These are phyloP conservation scores for Avena eriantha DNA, from an alignment of 176 grass and related monocot genomes.

Conservation along the genomic window DNA sequence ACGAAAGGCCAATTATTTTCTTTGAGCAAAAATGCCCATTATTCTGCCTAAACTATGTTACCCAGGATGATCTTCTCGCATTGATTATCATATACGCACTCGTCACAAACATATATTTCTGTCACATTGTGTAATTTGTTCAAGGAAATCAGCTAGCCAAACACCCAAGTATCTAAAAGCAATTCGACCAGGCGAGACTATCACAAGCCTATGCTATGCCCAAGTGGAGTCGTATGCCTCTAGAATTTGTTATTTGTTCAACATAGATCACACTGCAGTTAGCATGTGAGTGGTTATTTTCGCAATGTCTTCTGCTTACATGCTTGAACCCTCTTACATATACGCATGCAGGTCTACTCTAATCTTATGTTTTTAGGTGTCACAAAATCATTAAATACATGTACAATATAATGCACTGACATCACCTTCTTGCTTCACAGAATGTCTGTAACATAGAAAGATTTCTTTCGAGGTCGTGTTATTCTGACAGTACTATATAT, in stretches of 20 bases:
- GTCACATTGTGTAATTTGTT: neutral
- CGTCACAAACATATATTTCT: neutral
- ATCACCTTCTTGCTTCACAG: constrained; percentile 46
- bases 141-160: neutral
- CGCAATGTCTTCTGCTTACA: neutral
- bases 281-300: neutral
- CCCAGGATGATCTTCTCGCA: neutral
- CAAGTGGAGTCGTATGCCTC: neutral
- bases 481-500: constrained; percentile 40
- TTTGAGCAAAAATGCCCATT: neutral
- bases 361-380: constrained; percentile 6
- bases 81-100: neutral
- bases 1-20: neutral
- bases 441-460: constrained; percentile 40
- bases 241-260: neutral
- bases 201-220: neutral
- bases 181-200: neutral
- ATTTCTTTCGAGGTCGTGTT: constrained; percentile 23
- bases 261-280: neutral
- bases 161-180: neutral
- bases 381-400: neutral
- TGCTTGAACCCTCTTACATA: neutral
- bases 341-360: neutral
- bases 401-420: neutral
- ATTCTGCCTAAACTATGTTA: neutral